Percentiles rank a stretch among this genome's conserved stretches.
Conservation (phyloP, 2,329 filamentous ascomycete genomes). For the Nannizziopsis arthrosporioides region DNA sequence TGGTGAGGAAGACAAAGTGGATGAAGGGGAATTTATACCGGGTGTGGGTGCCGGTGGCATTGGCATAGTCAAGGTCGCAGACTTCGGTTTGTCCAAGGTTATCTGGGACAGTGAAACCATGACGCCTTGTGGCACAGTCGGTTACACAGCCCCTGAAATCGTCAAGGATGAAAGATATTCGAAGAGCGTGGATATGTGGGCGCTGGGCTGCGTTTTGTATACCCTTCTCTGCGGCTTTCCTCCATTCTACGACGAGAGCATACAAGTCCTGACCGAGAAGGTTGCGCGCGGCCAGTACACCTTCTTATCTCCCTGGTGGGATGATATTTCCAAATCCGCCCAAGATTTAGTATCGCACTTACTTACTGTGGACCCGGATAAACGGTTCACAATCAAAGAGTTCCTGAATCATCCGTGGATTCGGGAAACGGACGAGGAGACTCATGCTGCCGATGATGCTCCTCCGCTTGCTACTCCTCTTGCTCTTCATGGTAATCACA, state of each 20-base stretch:
- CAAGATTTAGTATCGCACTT: constrained; percentile 91
- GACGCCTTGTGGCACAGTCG: constrained; percentile 97
- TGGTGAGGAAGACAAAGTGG: constrained; percentile 92
- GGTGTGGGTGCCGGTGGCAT: constrained; percentile 82
- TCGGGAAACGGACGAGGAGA: constrained; percentile 55
- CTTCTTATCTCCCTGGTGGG: constrained; percentile 98
- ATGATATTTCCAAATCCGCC: constrained; percentile 89
- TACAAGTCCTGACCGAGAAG: constrained; percentile 93
- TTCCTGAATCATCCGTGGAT: constrained; percentile 97
- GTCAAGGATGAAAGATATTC: constrained; percentile 98
- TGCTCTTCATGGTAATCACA: constrained; percentile 39
- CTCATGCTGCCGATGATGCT: constrained; percentile 55
- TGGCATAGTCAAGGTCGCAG: constrained; percentile 90
- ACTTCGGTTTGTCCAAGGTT: constrained; percentile 94
- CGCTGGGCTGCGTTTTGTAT: constrained; percentile 89
- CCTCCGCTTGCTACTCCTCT: constrained; percentile 60
- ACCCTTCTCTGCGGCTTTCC: constrained; percentile 95
- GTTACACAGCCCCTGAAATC: constrained; percentile 95
- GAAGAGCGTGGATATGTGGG: constrained; percentile 99
- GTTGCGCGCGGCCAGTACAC: constrained; percentile 94
- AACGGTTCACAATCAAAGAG: constrained; percentile 84
- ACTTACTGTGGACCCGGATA: constrained; percentile 85
- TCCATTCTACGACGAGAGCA: constrained; percentile 96
- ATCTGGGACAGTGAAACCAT: constrained; percentile 98
- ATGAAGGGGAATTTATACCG: constrained; percentile 83